Evolutionary conservation across 2,329 filamentous ascomycete genomes (phyloP).

Genomic region (Aspergillus costaricaensis): DNA sequence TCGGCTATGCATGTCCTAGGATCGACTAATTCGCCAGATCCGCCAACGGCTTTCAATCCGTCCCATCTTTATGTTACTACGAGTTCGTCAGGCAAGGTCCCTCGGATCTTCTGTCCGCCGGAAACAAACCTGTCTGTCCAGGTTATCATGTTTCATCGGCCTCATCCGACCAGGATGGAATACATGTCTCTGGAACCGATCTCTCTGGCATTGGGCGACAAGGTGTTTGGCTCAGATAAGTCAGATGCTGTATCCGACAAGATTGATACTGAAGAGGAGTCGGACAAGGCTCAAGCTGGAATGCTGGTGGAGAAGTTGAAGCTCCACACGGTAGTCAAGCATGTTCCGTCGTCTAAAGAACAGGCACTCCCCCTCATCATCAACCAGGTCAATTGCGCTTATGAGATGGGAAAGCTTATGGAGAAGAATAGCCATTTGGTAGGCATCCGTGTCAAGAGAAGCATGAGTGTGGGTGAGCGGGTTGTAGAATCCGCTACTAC

Average conservation of each 20-base stretch:
- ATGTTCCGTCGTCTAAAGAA: conserved; percentile 78
- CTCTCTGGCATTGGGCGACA: conserved; percentile 78
- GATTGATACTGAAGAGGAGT: conserved; percentile 72
- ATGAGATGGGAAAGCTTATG: conserved; percentile 80
- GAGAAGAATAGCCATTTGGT: conserved; percentile 89
- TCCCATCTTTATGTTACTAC: conserved; percentile 68
- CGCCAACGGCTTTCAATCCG: conserved; percentile 59
- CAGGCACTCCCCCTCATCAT: conserved; percentile 76
- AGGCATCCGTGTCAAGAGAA: conserved; percentile 76
- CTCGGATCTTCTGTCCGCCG: conserved; percentile 68
- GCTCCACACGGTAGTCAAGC: conserved; percentile 79
- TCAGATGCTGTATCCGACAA: conserved; percentile 49
- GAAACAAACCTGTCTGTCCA: conserved; percentile 74
- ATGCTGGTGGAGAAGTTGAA: conserved; percentile 82
- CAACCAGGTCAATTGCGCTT: conserved; percentile 94
- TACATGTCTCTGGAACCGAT: conserved; percentile 93
- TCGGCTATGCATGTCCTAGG: conserved; percentile 83
- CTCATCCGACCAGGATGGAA: conserved; percentile 85
- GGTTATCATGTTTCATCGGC: conserved; percentile 84
- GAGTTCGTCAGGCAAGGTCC: conserved; percentile 56
- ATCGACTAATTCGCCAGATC: conserved; percentile 66
- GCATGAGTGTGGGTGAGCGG: conserved; percentile 87
- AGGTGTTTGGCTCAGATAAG: conserved; percentile 49
- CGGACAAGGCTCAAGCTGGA: conserved; percentile 63
- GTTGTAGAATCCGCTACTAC: conserved; percentile 92